phyloP scores from a whole-genome alignment of 345 rosid species.

The Moringa oleifera region DNA sequence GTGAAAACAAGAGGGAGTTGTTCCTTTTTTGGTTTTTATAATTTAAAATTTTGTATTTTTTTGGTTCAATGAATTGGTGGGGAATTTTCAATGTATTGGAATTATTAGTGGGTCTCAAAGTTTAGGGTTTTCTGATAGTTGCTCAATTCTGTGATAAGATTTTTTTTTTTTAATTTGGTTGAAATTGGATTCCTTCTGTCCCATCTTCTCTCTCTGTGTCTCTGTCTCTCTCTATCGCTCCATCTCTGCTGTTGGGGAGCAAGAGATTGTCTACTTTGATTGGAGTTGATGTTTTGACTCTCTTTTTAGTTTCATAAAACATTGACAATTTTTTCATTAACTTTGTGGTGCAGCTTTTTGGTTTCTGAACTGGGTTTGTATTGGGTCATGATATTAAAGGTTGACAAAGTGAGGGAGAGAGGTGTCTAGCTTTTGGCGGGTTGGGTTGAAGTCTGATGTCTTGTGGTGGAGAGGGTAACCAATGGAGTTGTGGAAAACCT shows the following conservation, averaged over 20 bases:
- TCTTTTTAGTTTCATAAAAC: too few species aligned
- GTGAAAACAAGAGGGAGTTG: background rate
- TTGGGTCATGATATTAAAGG: slow-evolving; percentile 22
- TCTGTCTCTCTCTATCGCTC: too few species aligned
- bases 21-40: too few species aligned
- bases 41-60: too few species aligned
- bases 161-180: background rate
- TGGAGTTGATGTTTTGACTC: background rate
- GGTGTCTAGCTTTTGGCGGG: slow-evolving; percentile 5
- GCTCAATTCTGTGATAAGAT: background rate
- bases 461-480: slow-evolving; percentile 48
- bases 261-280: background rate
- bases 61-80: background rate
- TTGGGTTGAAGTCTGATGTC: slow-evolving; percentile 44
- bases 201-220: too few species aligned
- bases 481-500: slow-evolving; percentile 69
- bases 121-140: background rate
- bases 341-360: slow-evolving; percentile 11
- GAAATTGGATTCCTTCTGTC: too few species aligned
- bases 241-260: slow-evolving; percentile 1
- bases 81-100: background rate
- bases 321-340: background rate
- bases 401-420: slow-evolving; percentile 23
- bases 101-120: too few species aligned
- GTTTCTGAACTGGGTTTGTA: slow-evolving; percentile 18